Conservation (phyloP, 2,329 filamentous ascomycete genomes). For the Colletotrichum horii region DNA sequence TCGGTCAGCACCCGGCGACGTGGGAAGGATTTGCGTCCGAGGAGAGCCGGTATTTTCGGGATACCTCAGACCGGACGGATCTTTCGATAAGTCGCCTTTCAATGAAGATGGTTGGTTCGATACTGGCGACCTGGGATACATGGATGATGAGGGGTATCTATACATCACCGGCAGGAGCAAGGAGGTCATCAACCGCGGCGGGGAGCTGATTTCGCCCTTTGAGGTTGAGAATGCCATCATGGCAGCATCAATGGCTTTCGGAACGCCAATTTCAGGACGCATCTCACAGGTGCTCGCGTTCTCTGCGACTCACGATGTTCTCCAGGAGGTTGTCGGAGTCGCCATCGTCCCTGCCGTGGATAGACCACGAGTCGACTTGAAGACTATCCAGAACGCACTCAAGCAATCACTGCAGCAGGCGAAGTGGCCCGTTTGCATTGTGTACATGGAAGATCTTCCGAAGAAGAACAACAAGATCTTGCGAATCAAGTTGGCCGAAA, state of each 20-base stretch:
- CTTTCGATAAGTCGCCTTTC: conserved; percentile 50
- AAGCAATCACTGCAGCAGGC: conserved; percentile 53
- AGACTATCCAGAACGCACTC: conserved; percentile 51
- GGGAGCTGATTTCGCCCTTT: conserved; percentile 64
- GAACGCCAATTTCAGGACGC: conserved; percentile 49
- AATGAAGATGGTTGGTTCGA: conserved; percentile 57
- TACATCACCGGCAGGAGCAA: conserved; percentile 62
- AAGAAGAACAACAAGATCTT: conserved; percentile 64
- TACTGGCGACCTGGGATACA: conserved; percentile 58
- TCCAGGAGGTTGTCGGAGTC: conserved; percentile 62
- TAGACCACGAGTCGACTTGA: conserved; percentile 50
- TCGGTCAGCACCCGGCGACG: conserved; percentile 31
- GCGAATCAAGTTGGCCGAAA: conserved; percentile 55
- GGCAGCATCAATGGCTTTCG: conserved; percentile 43
- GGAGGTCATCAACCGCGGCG: conserved; percentile 62
- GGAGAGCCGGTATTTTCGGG: conserved; percentile 57
- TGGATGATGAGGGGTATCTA: conserved; percentile 55
- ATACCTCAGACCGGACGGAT: conserved; percentile 49
- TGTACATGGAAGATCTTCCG: conserved; percentile 61
- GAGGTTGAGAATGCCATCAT: conserved; percentile 64
- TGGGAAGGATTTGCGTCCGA: conserved; percentile 56
- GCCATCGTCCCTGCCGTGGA: conserved; percentile 53
- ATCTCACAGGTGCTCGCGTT: conserved; percentile 58
- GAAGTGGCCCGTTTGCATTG: conserved; percentile 57
- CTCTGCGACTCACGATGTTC: conserved; percentile 54